These are phyloP conservation scores for Parathielavia appendiculata DNA, from an alignment of 495 filamentous ascomycete genomes.

Conservation along the genomic window DNA sequence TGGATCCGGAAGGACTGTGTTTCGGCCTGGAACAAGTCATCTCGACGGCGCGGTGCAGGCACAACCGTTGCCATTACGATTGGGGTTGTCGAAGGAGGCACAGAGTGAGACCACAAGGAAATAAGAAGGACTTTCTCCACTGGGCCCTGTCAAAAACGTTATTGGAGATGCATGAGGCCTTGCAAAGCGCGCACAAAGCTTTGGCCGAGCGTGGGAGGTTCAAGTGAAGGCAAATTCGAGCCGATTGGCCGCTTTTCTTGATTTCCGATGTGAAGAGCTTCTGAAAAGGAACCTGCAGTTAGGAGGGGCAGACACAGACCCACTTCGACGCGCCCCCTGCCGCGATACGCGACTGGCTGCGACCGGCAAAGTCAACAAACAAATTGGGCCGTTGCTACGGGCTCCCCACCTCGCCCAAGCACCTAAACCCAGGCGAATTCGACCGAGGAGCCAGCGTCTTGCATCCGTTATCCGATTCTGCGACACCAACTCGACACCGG, in stretches of 20 bases:
- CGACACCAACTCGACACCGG: constrained; percentile 20
- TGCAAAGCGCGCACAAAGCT: neutral
- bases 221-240: neutral
- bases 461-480: constrained; percentile 1
- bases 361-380: constrained; percentile 34
- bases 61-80: constrained; percentile 27
- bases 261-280: neutral
- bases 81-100: neutral
- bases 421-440: too few relatives aligned
- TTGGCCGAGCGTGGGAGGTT: neutral
- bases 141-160: constrained; percentile 3
- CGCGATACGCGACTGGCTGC: constrained; percentile 14
- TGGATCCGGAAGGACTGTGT: constrained; percentile 37
- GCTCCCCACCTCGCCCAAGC: constrained; percentile 13
- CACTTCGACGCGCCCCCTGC: constrained; percentile 18
- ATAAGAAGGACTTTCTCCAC: constrained; percentile 9
- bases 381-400: constrained; percentile 43
- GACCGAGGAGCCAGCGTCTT: neutral
- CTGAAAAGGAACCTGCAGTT: neutral
- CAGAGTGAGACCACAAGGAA: constrained; percentile 5
- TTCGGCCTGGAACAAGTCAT: constrained; percentile 30
- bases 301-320: constrained; percentile 27
- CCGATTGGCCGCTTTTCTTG: constrained; percentile 4
- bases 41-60: constrained; percentile 23
- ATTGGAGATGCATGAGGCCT: constrained; percentile 15